phyloP scores from a whole-genome alignment of 495 filamentous ascomycete species.

The Talaromyces thailandensis region DNA sequence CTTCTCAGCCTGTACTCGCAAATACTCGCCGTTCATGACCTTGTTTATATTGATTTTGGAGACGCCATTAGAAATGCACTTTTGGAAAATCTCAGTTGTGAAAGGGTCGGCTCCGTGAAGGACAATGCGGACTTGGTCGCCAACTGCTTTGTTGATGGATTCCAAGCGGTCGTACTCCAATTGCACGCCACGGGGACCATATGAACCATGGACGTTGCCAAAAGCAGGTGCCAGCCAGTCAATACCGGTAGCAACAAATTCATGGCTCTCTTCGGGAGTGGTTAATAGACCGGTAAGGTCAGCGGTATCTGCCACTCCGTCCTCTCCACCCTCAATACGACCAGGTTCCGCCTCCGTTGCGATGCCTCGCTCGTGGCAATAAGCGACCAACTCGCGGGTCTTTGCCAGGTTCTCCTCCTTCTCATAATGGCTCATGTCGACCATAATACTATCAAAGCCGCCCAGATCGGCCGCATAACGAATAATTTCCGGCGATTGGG shows the following conservation, averaged over 20 bases:
- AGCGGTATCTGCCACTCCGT: constrained; percentile 68
- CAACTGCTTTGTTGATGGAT: constrained; percentile 52
- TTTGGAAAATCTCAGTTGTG: constrained; percentile 54
- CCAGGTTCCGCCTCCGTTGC: constrained; percentile 76
- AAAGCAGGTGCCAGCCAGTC: constrained; percentile 80
- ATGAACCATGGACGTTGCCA: constrained; percentile 79
- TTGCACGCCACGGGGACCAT: constrained; percentile 64
- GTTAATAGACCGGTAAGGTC: constrained; percentile 69
- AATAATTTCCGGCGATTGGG: constrained; percentile 64
- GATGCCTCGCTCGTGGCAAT: constrained; percentile 68
- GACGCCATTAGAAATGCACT: constrained; percentile 63
- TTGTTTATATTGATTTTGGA: constrained; percentile 80
- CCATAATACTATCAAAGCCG: constrained; percentile 74
- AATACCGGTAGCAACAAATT: constrained; percentile 72
- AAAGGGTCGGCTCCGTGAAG: constrained; percentile 76
- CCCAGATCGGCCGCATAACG: constrained; percentile 53
- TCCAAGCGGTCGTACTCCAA: constrained; percentile 63
- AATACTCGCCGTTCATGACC: constrained; percentile 66
- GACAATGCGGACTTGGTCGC: constrained; percentile 55
- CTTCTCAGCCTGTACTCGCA: constrained; percentile 56
- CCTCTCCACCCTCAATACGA: constrained; percentile 76
- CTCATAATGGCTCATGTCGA: constrained; percentile 76
- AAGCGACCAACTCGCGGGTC: constrained; percentile 60
- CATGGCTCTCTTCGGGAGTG: constrained; percentile 65
- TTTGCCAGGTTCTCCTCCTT: constrained; percentile 69